These are phyloP conservation scores for Phytopythium montanum DNA, from an alignment of 352 stramenopile genomes.

Conservation along the genomic window DNA sequence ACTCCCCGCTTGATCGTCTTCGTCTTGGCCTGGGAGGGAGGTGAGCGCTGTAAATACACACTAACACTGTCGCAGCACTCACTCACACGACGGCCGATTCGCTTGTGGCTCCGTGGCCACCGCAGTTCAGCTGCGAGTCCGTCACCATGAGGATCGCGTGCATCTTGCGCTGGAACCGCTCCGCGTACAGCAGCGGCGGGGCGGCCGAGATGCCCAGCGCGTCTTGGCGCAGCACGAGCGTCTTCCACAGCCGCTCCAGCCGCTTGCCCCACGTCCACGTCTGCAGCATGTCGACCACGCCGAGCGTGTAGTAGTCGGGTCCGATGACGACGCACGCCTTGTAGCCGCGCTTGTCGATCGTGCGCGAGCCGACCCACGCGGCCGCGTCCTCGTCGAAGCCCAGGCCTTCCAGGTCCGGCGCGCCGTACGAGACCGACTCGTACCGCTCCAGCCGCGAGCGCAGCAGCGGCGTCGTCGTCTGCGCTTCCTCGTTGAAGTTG, in stretches of 20 bases:
- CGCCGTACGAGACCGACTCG: constrained; percentile 42
- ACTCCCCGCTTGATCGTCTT: neutral
- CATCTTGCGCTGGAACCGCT: constrained; percentile 84
- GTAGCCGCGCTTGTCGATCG: constrained; percentile 62
- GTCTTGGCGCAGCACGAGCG: constrained; percentile 65
- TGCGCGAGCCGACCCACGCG: constrained; percentile 53
- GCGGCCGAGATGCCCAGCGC: constrained; percentile 74
- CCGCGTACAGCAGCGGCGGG: constrained; percentile 64
- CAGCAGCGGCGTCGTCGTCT: constrained; percentile 48
- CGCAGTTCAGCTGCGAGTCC: neutral
- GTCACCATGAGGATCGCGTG: constrained; percentile 82
- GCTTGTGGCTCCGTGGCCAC: neutral
- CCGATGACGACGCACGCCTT: constrained; percentile 73
- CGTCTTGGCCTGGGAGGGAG: neutral
- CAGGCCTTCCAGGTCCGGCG: constrained; percentile 12
- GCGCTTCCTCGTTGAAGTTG: constrained; percentile 35
- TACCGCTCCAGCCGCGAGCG: constrained; percentile 27
- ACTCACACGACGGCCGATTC: neutral
- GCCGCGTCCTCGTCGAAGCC: constrained; percentile 22
- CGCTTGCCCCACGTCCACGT: constrained; percentile 85
- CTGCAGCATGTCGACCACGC: constrained; percentile 90
- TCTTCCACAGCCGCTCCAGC: constrained; percentile 84
- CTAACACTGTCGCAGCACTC: neutral
- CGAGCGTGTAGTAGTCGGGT: constrained; percentile 86
- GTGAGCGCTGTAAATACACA: constrained; percentile 1